Base-by-base conservation (phyloP, 305 asterid genomes). In the Ajuga reptans region DNA sequence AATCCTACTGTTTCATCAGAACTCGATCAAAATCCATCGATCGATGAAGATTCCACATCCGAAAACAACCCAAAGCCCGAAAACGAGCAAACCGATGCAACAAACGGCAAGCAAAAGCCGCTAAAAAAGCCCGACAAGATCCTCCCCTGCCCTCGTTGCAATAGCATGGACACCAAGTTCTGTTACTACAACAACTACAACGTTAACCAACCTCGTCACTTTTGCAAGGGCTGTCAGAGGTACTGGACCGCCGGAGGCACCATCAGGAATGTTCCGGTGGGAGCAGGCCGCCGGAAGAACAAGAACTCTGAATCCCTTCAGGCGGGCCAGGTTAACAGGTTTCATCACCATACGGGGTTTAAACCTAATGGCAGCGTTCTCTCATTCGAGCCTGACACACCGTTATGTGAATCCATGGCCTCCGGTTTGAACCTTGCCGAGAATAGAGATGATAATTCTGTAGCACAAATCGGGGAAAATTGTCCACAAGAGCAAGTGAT, bases 181-280 rank as follows among this genome's bases (percentile, higher is more conserved):
- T 91, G 98, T 79, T 91, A 91, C 79, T 91, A 81, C 82, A 91
- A 91, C 74, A 92, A 92, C 76, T 89, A 92, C 84, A 92, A 92
- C 9, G 72, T 83, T 34, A 87, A 80, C 31, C 96, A 88, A 66
- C 96, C 97, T 37, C 89, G 96, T 1, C 89, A 88, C 74, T 86
- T 86, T 54, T 90, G 97, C 81, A 88, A 84, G 87, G 84, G 85
- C 63, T 88, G 96, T 54, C 96, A 88, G 72, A 81, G 96, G 76
- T 90, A 88, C 39, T 88, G 96, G 96, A 90, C 97, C 0, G 94
- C 96, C 5, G 84, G 84, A 0, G 86, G 84, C 53, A 77, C 83
- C 24, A 87, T 87, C 91, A 89, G 96, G 82, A 83, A 79, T 21
- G 83, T 83, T 8, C 87, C 90, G 0, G 82, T 84, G 11, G 89